These are phyloP conservation scores for Stylosanthes scabra DNA, from an alignment of 331 rosid species.

Conservation along the genomic window DNA sequence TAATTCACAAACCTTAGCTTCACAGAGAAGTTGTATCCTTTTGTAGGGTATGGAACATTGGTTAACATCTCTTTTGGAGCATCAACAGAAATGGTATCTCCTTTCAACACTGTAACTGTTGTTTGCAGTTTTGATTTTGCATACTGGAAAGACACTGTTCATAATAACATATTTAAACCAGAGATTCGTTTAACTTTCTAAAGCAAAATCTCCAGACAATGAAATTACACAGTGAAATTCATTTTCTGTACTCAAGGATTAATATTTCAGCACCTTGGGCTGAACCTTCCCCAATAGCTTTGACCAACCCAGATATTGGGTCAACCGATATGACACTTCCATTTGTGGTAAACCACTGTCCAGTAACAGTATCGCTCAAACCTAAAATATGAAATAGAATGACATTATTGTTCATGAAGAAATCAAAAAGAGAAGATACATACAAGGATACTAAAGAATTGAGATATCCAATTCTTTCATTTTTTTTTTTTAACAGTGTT, in stretches of 20 bases:
- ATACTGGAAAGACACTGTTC: constrained; percentile 71
- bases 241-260: constrained; percentile 31
- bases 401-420: constrained; percentile 32
- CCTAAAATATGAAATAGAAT: constrained; percentile 56
- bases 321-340: constrained; percentile 76
- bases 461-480: not conserved
- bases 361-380: constrained; percentile 68
- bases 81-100: constrained; percentile 64
- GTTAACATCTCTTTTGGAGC: constrained; percentile 86
- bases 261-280: constrained; percentile 69
- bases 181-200: constrained; percentile 24
- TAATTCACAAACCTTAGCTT: constrained; percentile 72
- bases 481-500: no score
- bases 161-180: constrained; percentile 35
- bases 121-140: constrained; percentile 72
- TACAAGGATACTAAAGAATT: constrained; percentile 8
- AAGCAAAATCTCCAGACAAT: constrained; percentile 31
- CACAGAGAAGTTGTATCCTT: constrained; percentile 90
- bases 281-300: constrained; percentile 85
- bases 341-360: constrained; percentile 76
- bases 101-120: constrained; percentile 59
- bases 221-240: constrained; percentile 1
- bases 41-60: constrained; percentile 81
- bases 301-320: constrained; percentile 63
- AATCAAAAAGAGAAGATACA: no score